Percentiles rank a stretch among this genome's conserved stretches.
These are phyloP conservation scores for Pythium guiyangense DNA, from an alignment of 352 stramenopile species.

Conservation along the genomic window DNA sequence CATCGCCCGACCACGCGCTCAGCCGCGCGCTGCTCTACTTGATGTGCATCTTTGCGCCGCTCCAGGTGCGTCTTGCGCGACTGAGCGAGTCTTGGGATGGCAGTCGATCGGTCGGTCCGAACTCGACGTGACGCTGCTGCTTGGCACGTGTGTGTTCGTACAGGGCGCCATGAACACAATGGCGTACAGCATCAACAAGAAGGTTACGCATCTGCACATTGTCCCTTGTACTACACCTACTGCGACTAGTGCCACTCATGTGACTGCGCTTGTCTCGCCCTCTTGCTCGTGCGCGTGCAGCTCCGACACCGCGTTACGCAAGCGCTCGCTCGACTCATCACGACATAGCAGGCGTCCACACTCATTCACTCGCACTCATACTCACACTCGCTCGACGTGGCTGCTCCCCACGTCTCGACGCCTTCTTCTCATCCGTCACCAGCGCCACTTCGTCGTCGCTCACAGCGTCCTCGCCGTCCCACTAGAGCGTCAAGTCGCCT, in stretches of 20 bases:
- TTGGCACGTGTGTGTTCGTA: background rate
- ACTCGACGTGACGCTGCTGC: background rate
- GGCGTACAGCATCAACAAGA: constrained; percentile 59
- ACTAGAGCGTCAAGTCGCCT: constrained; percentile 20
- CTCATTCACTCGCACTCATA: background rate
- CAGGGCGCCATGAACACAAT: constrained; percentile 57
- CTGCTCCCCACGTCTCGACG: background rate
- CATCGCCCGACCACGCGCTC: constrained; percentile 40
- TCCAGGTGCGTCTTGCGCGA: constrained; percentile 34
- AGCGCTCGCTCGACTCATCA: background rate
- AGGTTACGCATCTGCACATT: constrained; percentile 21
- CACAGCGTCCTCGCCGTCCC: background rate
- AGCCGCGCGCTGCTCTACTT: constrained; percentile 49
- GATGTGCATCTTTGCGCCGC: constrained; percentile 58
- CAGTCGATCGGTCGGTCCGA: too few relatives aligned
- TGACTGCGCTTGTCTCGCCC: background rate
- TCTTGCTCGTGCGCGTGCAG: background rate
- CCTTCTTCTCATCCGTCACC: background rate
- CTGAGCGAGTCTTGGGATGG: too few relatives aligned
- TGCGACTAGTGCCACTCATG: too few relatives aligned
- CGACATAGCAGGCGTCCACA: background rate
- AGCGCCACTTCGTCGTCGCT: too few relatives aligned
- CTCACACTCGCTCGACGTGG: background rate
- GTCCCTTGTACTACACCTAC: background rate
- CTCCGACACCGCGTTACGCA: constrained; percentile 9